Percentiles rank a stretch among this genome's conserved stretches.
phyloP scores from a whole-genome alignment of 352 stramenopile species.

The Phytopythium kandeliae region DNA sequence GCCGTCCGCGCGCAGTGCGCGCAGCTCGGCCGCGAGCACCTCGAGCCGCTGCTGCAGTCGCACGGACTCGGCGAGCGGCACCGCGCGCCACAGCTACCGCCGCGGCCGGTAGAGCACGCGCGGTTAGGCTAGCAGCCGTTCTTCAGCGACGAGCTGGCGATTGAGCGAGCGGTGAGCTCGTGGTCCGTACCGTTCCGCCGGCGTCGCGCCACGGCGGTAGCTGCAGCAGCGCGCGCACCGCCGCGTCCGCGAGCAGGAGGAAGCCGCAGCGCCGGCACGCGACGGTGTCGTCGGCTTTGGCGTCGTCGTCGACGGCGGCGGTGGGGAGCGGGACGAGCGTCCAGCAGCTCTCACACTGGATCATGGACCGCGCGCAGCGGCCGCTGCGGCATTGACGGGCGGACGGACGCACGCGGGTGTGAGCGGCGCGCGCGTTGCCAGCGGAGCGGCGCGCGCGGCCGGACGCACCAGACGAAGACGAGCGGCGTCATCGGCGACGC shows the following conservation, averaged over 20 bases:
- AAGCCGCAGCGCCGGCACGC: conserved; percentile 6
- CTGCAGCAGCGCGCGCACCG: conserved; percentile 3
- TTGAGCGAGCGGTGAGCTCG: too few relatives aligned
- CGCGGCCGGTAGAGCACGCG: background rate
- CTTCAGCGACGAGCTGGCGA: too few relatives aligned
- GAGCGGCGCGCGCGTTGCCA: too few relatives aligned
- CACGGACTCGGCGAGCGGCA: background rate
- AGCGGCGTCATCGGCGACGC: background rate
- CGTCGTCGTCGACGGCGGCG: background rate
- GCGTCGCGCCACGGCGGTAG: background rate
- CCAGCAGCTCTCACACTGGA: conserved; percentile 5
- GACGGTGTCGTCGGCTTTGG: background rate
- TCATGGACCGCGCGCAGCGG: background rate
- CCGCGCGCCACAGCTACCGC: background rate
- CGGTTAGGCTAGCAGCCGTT: too few relatives aligned
- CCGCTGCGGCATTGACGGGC: background rate
- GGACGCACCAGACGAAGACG: conserved; percentile 6
- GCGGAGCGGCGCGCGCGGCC: too few relatives aligned
- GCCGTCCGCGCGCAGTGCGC: background rate
- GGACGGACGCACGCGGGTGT: too few relatives aligned
- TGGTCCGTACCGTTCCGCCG: background rate
- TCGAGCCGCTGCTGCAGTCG: background rate
- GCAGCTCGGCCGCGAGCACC: background rate
- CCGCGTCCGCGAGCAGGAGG: background rate
- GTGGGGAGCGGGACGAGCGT: background rate